A percentile compares a stretch with the other conserved stretches of the same genome.
Evolutionary conservation across 768 basidiomycete genomes (phyloP).

Genomic region (Pisolithus orientalis): DNA sequence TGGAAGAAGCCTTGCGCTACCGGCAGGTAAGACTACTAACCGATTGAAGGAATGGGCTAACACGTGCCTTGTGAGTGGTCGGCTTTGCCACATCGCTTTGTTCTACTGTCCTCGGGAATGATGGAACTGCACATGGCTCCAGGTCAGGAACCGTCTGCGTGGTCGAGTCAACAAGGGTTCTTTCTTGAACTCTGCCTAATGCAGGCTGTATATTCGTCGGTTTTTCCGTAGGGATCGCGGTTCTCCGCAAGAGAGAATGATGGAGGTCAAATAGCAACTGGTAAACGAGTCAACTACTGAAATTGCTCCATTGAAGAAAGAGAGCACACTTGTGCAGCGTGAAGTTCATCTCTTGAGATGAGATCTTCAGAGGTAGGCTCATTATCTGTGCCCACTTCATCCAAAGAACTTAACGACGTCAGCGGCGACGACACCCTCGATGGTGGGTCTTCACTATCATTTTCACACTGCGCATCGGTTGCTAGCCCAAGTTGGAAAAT

Average conservation of each 20-base stretch:
- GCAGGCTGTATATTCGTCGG: background rate
- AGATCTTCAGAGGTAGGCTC: slow-evolving; percentile 17
- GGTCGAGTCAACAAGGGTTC: slow-evolving; percentile 16
- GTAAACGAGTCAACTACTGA: slow-evolving; percentile 6
- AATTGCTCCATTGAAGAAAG: background rate
- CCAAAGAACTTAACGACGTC: slow-evolving; percentile 68
- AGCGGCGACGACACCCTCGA: slow-evolving; percentile 66
- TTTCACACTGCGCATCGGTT: slow-evolving; percentile 3
- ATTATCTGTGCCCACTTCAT: slow-evolving; percentile 42
- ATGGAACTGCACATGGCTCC: background rate
- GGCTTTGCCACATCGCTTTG: slow-evolving; percentile 16
- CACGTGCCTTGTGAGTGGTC: slow-evolving; percentile 16
- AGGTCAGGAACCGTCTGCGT: slow-evolving; percentile 24
- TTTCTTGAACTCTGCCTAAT: slow-evolving; percentile 5
- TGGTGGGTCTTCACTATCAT: slow-evolving; percentile 20
- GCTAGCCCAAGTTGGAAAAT: background rate
- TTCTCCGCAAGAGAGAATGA: slow-evolving; percentile 11
- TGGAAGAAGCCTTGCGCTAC: slow-evolving; percentile 27
- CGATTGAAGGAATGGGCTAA: background rate
- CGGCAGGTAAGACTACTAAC: slow-evolving; percentile 4
- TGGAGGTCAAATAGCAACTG: slow-evolving; percentile 39
- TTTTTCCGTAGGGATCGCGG: background rate
- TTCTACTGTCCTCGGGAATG: slow-evolving; percentile 13
- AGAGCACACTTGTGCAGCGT: slow-evolving; percentile 50
- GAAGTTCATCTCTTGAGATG: slow-evolving; percentile 43